phyloP scores from a whole-genome alignment of 495 filamentous ascomycete genomes.

The Talaromyces stipitatus region DNA sequence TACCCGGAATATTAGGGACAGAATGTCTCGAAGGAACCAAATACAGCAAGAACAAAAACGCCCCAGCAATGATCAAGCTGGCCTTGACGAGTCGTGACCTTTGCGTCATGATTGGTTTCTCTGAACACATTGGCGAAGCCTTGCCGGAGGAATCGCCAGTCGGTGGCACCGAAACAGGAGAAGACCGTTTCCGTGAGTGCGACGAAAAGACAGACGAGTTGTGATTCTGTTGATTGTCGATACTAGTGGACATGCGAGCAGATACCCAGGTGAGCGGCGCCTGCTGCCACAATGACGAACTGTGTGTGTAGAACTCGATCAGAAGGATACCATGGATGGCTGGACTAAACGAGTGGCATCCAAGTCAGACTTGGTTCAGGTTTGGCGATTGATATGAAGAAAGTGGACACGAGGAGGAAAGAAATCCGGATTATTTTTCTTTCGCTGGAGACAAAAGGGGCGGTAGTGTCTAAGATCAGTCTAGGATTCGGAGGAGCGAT shows the following conservation, averaged over 20 bases:
- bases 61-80: slow-evolving; percentile 63
- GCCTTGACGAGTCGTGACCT: slow-evolving; percentile 76
- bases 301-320: not conserved
- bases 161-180: not conserved
- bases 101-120: slow-evolving; percentile 52
- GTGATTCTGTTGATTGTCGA: slow-evolving; percentile 22
- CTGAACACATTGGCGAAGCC: slow-evolving; percentile 1
- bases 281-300: not conserved
- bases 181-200: slow-evolving; percentile 3
- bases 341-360: slow-evolving; percentile 1
- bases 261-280: not conserved
- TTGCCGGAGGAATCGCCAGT: not conserved
- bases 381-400: not conserved
- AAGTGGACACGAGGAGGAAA: not conserved
- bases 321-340: not conserved
- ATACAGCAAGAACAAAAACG: slow-evolving; percentile 70
- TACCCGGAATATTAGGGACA: slow-evolving; percentile 32
- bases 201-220: slow-evolving; percentile 9
- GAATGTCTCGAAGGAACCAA: slow-evolving; percentile 50
- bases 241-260: slow-evolving; percentile 45
- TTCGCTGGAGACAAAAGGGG: too few relatives aligned
- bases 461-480: too few relatives aligned
- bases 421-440: not conserved
- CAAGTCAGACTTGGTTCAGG: not conserved
- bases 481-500: too few relatives aligned